A percentile compares a stretch with the other conserved stretches of the same genome.
These are phyloP conservation scores for Tolypocladium pustulatum DNA, from an alignment of 2,329 filamentous ascomycete genomes.

Conservation along the genomic window DNA sequence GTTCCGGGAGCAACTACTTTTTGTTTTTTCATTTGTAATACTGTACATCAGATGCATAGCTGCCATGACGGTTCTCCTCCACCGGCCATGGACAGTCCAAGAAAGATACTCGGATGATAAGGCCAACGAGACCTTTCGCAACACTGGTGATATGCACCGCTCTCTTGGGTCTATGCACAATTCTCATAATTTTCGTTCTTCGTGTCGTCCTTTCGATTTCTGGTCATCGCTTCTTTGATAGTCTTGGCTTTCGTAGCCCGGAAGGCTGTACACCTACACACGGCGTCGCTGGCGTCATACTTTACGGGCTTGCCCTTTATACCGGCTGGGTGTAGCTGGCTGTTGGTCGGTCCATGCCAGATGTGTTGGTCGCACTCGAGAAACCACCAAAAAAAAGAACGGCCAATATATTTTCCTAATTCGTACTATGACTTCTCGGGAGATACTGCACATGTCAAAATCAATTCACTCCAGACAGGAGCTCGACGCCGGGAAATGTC, in stretches of 20 bases:
- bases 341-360: not conserved
- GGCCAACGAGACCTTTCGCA: not conserved
- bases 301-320: not conserved
- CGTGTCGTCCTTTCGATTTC: not conserved
- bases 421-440: not conserved
- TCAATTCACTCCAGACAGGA: not conserved
- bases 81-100: not conserved
- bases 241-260: not conserved
- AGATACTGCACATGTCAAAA: not conserved
- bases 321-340: not conserved
- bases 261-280: not conserved
- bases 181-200: not conserved
- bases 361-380: not conserved
- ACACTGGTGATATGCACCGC: not conserved
- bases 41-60: slow-evolving; percentile 9
- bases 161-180: not conserved
- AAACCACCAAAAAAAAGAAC: not conserved
- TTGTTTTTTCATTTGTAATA: slow-evolving; percentile 7
- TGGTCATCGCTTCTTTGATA: not conserved
- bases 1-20: not conserved
- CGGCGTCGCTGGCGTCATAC: no score
- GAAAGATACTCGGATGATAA: not conserved
- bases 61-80: not conserved
- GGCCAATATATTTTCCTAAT: not conserved
- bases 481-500: not conserved